Evolutionary conservation across 495 filamentous ascomycete genomes (phyloP).

Genomic region (Rhypophila decipiens): DNA sequence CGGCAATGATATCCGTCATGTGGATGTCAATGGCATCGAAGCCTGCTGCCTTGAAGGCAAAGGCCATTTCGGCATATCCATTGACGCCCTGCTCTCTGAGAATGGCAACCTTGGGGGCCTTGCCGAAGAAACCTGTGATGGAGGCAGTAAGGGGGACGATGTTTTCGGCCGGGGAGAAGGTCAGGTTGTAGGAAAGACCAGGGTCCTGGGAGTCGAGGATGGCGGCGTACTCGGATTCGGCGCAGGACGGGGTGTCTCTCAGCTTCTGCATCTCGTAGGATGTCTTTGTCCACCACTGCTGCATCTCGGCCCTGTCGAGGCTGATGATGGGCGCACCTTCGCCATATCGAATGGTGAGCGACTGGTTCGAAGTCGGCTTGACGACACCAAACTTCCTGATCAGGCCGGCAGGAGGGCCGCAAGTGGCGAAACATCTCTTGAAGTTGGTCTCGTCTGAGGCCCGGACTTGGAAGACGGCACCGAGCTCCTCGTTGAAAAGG

Average conservation of each 20-base stretch:
- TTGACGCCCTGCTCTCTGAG: slow-evolving; percentile 94
- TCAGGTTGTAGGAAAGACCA: slow-evolving; percentile 79
- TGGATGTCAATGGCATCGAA: slow-evolving; percentile 91
- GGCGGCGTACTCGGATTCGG: slow-evolving; percentile 74
- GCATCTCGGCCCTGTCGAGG: slow-evolving; percentile 63
- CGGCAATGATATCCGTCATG: slow-evolving; percentile 88
- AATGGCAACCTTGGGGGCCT: slow-evolving; percentile 83
- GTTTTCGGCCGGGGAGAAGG: slow-evolving; percentile 73
- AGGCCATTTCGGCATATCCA: slow-evolving; percentile 92
- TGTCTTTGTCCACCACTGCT: slow-evolving; percentile 82
- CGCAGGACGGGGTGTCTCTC: slow-evolving; percentile 81
- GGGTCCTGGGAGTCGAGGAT: slow-evolving; percentile 73
- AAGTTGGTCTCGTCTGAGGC: slow-evolving; percentile 78
- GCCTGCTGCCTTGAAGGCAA: slow-evolving; percentile 85
- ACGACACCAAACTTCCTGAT: slow-evolving; percentile 79
- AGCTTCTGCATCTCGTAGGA: slow-evolving; percentile 88
- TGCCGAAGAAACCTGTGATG: slow-evolving; percentile 61
- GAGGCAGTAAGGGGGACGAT: slow-evolving; percentile 64
- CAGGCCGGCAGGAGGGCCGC: slow-evolving; percentile 73
- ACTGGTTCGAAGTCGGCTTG: slow-evolving; percentile 61
- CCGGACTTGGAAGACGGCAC: slow-evolving; percentile 91
- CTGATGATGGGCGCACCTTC: slow-evolving; percentile 53
- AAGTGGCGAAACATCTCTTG: slow-evolving; percentile 84
- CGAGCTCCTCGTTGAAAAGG: slow-evolving; percentile 95
- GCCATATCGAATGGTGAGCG: slow-evolving; percentile 67